These are phyloP conservation scores for Diplodia scrobiculata DNA, from an alignment of 2,329 filamentous ascomycete genomes.

Conservation along the genomic window DNA sequence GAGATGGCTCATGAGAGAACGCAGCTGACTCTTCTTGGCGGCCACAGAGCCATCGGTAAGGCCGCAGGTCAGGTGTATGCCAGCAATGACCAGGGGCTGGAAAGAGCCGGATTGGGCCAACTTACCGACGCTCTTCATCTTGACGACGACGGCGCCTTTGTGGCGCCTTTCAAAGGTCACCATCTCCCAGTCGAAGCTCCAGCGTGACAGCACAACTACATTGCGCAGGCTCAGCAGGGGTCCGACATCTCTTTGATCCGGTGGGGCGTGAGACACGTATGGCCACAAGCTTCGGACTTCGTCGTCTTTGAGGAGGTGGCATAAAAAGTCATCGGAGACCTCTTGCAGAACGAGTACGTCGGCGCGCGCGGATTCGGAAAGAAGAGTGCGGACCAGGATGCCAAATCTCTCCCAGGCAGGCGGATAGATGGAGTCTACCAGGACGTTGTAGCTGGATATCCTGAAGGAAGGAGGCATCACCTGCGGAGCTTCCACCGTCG, in stretches of 20 bases:
- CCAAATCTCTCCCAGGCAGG: slow-evolving; percentile 44
- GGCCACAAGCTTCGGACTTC: slow-evolving; percentile 55
- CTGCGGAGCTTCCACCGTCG: slow-evolving; percentile 13
- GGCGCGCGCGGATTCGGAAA: slow-evolving; percentile 40
- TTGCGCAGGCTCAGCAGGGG: slow-evolving; percentile 64
- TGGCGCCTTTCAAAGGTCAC: slow-evolving; percentile 59
- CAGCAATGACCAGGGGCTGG: slow-evolving; percentile 55
- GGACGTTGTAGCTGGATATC: slow-evolving; percentile 50
- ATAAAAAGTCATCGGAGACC: slow-evolving; percentile 65
- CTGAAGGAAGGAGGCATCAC: slow-evolving; percentile 33
- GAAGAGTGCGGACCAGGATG: slow-evolving; percentile 42
- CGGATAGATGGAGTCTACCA: slow-evolving; percentile 46
- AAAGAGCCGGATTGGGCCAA: slow-evolving; percentile 35
- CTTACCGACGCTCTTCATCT: slow-evolving; percentile 45
- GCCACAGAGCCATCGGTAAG: slow-evolving; percentile 61
- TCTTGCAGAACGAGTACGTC: slow-evolving; percentile 59
- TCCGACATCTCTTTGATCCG: slow-evolving; percentile 54
- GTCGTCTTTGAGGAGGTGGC: slow-evolving; percentile 54
- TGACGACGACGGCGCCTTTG: slow-evolving; percentile 60
- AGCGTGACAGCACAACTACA: slow-evolving; percentile 61
- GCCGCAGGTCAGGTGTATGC: slow-evolving; percentile 64
- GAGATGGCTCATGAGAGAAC: slow-evolving; percentile 54
- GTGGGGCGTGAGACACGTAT: slow-evolving; percentile 61
- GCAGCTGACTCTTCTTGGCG: slow-evolving; percentile 60
- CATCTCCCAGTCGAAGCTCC: slow-evolving; percentile 59